Conservation (phyloP, 805 yeast species). For the Sugiyamaella valdiviana region DNA sequence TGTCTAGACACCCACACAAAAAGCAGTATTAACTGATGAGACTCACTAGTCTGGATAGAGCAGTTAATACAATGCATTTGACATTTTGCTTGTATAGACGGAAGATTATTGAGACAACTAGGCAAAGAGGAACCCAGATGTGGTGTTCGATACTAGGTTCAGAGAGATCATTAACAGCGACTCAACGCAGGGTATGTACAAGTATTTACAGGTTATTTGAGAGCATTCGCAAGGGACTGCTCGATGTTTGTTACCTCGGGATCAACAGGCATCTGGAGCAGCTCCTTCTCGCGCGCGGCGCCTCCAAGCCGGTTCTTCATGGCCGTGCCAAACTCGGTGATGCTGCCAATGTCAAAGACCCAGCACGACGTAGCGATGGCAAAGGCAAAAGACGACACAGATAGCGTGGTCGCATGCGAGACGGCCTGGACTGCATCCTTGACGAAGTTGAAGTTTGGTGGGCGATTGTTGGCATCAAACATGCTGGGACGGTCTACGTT, state of each 20-base stretch:
- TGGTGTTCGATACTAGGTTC: no score
- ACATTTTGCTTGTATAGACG: no score
- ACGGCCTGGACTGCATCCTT: slow-evolving; percentile 84
- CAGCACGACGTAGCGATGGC: slow-evolving; percentile 68
- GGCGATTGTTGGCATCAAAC: slow-evolving; percentile 80
- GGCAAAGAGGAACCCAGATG: no score
- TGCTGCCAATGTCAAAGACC: slow-evolving; percentile 64
- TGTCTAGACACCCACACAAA: slow-evolving; percentile 1
- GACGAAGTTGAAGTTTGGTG: slow-evolving; percentile 75
- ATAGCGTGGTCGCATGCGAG: slow-evolving; percentile 68
- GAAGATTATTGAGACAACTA: no score
- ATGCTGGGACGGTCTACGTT: slow-evolving; percentile 52
- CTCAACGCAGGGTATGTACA: slow-evolving; percentile 1
- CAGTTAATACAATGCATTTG: no score
- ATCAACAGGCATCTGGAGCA: slow-evolving; percentile 17
- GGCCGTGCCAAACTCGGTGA: slow-evolving; percentile 64
- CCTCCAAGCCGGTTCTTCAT: slow-evolving; percentile 67
- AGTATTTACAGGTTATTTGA: slow-evolving; percentile 9
- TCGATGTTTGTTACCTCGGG: slow-evolving; percentile 18
- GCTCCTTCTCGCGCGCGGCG: slow-evolving; percentile 34
- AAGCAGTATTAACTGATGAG: not conserved
- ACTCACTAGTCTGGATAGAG: no score
- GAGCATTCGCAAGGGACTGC: slow-evolving; percentile 11
- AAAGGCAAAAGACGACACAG: slow-evolving; percentile 69
- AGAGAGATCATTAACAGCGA: not conserved